Evolutionary conservation across 768 basidiomycete species (phyloP), one percentile per base, ranked within the genome.

Genomic region (Macrolepiota albuminosa): DNA sequence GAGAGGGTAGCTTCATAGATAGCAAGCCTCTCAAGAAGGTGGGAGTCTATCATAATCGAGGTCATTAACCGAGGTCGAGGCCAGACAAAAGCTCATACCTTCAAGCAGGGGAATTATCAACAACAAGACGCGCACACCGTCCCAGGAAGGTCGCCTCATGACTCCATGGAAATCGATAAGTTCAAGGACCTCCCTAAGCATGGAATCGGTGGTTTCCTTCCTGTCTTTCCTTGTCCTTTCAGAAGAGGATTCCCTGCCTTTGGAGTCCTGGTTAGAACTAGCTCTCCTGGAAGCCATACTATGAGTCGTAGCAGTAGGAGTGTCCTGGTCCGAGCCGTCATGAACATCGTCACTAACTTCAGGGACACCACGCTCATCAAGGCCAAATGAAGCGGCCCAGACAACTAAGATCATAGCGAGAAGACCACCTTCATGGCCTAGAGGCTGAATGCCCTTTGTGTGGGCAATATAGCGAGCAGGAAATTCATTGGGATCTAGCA

Each of bases 331-430:
- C 7, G 65, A 57, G 40, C 26, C 13, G 46, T 54, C 40, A 11
- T 43, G 55, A 36, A 58, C 54, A 39, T 59, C 54, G 42, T 69
- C 65, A n/a, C 74, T 71, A 29, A 61, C 60, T 47, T 76, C 72
- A 21, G 87, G 84, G 16, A 81, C 67, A 40, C 93, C 95, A 46
- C 77, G 80, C 66, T 93, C 91, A 70, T 95, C 84, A 49, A 96
- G 76, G 43, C 95, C 95, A 70, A 92, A 95, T 42, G 91, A 93
- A 4, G 87, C 83, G 0, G 93, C 95, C 93, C 93, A 97, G 24
- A 89, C 84, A 47, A 91, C 91, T 24, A 96, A 78, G 34, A 91
- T 73, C 80, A 91, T 88, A 21, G 86, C 81, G 43, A 97, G 79
- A 58, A 96, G 81, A 45, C 83, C 82, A 13, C 88, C 93, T 64